phyloP scores from a whole-genome alignment of 257 asterid species.

The Mentha longifolia region DNA sequence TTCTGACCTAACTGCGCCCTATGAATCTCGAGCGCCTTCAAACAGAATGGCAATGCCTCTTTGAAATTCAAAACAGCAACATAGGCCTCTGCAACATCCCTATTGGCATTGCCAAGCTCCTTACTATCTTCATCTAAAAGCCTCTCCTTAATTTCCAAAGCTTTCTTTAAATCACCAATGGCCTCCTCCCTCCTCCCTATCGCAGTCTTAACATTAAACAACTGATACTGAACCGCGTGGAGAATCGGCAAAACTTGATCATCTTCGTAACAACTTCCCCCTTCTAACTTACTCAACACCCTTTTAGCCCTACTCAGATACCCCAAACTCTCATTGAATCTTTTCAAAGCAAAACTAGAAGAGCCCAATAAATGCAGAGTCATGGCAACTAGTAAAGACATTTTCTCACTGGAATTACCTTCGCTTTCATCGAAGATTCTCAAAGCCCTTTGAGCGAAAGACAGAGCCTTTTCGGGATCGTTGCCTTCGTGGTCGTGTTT shows the following conservation, averaged over 20 bases:
- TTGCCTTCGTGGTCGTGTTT: constrained; percentile 81
- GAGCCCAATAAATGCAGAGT: constrained; percentile 88
- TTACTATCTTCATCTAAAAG: constrained; percentile 64
- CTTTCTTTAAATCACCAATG: constrained; percentile 68
- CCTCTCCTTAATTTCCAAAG: constrained; percentile 79
- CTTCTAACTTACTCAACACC: constrained; percentile 57
- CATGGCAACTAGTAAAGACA: constrained; percentile 83
- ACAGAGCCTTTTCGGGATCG: constrained; percentile 68
- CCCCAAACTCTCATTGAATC: constrained; percentile 84
- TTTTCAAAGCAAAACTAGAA: constrained; percentile 58
- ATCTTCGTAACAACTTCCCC: constrained; percentile 44
- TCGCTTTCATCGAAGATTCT: constrained; percentile 58
- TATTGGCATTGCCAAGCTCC: constrained; percentile 85
- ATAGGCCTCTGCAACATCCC: constrained; percentile 88
- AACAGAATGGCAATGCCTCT: constrained; percentile 77
- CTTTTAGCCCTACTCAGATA: constrained; percentile 86
- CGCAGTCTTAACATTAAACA: constrained; percentile 85
- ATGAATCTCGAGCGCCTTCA: constrained; percentile 86
- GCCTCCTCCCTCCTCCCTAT: constrained; percentile 96
- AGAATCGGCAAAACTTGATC: constrained; percentile 67
- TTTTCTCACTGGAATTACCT: constrained; percentile 34
- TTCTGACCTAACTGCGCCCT: constrained; percentile 60
- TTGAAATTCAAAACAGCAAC: constrained; percentile 73
- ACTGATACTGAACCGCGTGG: constrained; percentile 74
- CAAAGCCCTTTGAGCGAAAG: constrained; percentile 78